Evolutionary conservation across 2,329 filamentous ascomycete genomes (phyloP), one percentile per base, ranked within the genome.

Genomic region (Penicillium sp.): DNA sequence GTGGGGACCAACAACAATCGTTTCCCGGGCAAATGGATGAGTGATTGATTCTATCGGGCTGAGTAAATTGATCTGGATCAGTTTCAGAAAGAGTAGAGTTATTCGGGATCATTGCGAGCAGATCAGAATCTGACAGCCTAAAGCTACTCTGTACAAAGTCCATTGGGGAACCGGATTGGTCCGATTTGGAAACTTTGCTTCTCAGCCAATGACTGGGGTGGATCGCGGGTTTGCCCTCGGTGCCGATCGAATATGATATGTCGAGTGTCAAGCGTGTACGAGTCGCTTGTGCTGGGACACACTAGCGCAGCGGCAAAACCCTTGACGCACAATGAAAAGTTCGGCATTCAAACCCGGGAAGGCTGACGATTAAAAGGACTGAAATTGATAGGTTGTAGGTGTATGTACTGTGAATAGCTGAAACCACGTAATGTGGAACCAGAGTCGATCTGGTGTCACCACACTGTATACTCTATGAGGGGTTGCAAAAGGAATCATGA

Each of bases 191-290:
- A 33, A 53, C 24, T 49, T 47, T 53, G 48, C 19, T 11, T 33
- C 10, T 22, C 6, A 21, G 35, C 61, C 59, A 65, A 65, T 64
- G 14, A 53, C 14, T 37, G 46, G 45, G 45, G 29, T 8, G 11
- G 1, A 29, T 14, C 7, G 24, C 26, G 37, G 41, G 45, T 55
- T 55, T 35, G 24, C 44, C 56, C 29, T 37, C 37, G 44, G 53
- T 41, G 53, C 47, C 41, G 43, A 49, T 56, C 35, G 46, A 55
- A 59, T 65, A 59, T 67, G 64, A 67, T 61, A 48, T 53, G 37
- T 65, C 63, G 51, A 65, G 44, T 58, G 61, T 63, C 62, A 63
- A 43, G 43, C 46, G 33, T 44, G 47, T 52, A 58, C 46, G 37
- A 53, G 53, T 55, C 53, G 46, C 53, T 43, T 37, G 37, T 22